These are phyloP conservation scores for Hortiboletus rubellus DNA, from an alignment of 1,284 basidiomycete species.

Conservation along the genomic window DNA sequence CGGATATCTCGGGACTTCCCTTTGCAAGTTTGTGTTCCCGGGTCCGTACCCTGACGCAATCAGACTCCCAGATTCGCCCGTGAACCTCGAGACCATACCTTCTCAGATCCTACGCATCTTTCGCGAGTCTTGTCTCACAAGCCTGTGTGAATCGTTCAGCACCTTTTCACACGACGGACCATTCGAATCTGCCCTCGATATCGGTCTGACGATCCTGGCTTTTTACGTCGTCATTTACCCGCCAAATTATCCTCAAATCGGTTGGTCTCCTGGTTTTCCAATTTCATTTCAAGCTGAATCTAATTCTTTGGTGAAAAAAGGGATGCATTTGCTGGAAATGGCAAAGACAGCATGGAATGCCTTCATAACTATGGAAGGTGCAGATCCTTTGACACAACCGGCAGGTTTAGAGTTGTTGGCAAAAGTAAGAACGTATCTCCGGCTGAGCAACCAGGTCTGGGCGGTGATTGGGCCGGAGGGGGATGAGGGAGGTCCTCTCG, in stretches of 20 bases:
- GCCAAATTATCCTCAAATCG: slow-evolving; percentile 73
- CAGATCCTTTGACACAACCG: background rate
- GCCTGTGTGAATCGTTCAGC: slow-evolving; percentile 62
- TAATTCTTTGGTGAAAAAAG: slow-evolving; percentile 38
- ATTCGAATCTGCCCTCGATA: slow-evolving; percentile 51
- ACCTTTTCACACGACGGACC: slow-evolving; percentile 62
- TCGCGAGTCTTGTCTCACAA: slow-evolving; percentile 58
- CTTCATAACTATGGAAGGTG: slow-evolving; percentile 32
- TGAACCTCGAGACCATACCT: slow-evolving; percentile 42
- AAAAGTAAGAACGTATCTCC: slow-evolving; percentile 40
- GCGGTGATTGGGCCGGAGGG: slow-evolving; percentile 56
- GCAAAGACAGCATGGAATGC: slow-evolving; percentile 75
- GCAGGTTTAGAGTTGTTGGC: slow-evolving; percentile 14
- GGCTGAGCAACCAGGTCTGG: slow-evolving; percentile 43
- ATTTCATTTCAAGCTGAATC: background rate
- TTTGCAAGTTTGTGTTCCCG: slow-evolving; percentile 43
- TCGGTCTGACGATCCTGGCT: slow-evolving; percentile 58
- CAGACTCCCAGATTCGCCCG: slow-evolving; percentile 23
- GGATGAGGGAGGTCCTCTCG: slow-evolving; percentile 57
- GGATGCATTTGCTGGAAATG: slow-evolving; percentile 71
- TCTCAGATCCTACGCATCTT: slow-evolving; percentile 43
- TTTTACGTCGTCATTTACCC: slow-evolving; percentile 70
- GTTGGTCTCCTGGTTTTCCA: slow-evolving; percentile 39
- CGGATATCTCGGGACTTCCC: slow-evolving; percentile 35
- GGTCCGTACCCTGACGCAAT: slow-evolving; percentile 12